Evolutionary conservation across 371 early-diverging fungal genomes (phyloP).

Genomic region (Zychaea mexicana): DNA sequence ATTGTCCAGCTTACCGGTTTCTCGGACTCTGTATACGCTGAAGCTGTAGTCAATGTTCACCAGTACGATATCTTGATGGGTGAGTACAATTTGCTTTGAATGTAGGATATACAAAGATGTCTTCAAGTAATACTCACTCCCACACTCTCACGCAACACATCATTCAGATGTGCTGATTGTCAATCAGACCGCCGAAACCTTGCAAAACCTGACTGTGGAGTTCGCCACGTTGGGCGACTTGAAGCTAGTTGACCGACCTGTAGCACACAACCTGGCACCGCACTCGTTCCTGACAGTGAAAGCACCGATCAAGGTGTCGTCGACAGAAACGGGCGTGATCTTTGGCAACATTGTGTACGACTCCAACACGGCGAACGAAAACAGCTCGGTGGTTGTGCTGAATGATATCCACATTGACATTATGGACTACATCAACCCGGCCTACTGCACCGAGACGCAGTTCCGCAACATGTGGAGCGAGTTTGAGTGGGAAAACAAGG

Average conservation of each 20-base stretch:
- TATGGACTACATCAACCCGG: constrained; percentile 98
- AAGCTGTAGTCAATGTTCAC: constrained; percentile 95
- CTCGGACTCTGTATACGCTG: constrained; percentile 98
- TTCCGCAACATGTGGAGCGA: constrained; percentile 98
- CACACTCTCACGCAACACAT: not conserved
- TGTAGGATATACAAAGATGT: not conserved
- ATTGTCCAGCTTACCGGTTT: constrained; percentile 97
- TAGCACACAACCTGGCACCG: constrained; percentile 90
- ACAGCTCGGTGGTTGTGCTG: constrained; percentile 87
- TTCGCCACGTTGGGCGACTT: constrained; percentile 97
- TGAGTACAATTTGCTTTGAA: constrained; percentile 30
- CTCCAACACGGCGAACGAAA: constrained; percentile 75
- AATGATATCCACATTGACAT: constrained; percentile 98
- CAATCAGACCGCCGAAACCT: constrained; percentile 95
- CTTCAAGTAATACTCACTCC: not conserved
- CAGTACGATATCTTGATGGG: constrained; percentile 96
- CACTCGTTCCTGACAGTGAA: constrained; percentile 93
- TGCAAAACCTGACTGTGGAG: constrained; percentile 97
- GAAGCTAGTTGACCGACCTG: constrained; percentile 93
- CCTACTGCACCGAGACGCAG: constrained; percentile 86
- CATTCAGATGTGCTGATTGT: constrained; percentile 95
- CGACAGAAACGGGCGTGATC: constrained; percentile 96
- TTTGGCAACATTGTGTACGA: constrained; percentile 98
- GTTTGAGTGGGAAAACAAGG: constrained; percentile 99
- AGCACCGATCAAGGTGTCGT: constrained; percentile 97